Conservation (phyloP, 805 yeast genomes). For the Wickerhamiella shivajii region DNA sequence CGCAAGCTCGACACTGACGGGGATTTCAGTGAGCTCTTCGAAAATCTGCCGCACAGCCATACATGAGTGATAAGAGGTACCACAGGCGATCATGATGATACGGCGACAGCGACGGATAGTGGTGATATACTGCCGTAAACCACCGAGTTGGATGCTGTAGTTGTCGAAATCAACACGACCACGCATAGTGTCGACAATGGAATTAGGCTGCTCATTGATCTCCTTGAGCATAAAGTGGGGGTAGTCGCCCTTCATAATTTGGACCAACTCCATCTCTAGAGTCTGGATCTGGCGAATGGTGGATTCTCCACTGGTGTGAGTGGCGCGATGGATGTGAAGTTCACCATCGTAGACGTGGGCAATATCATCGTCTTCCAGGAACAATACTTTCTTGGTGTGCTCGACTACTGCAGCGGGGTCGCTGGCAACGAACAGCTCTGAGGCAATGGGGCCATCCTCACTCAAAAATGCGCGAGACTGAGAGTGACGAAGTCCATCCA, state of each 20-base stretch:
- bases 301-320: constrained; percentile 68
- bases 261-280: constrained; percentile 89
- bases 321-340: constrained; percentile 93
- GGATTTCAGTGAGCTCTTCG: constrained; percentile 78
- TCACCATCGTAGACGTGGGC: constrained; percentile 98
- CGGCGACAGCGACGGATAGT: constrained; percentile 90
- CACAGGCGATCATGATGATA: constrained; percentile 97
- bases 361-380: constrained; percentile 94
- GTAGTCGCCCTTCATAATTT: constrained; percentile 95
- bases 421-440: constrained; percentile 89
- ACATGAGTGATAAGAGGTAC: constrained; percentile 98
- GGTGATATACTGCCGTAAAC: constrained; percentile 68
- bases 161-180: constrained; percentile 92
- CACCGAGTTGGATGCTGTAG: constrained; percentile 69
- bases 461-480: constrained; percentile 94
- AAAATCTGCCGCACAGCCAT: constrained; percentile 91
- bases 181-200: constrained; percentile 97
- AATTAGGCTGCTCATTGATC: constrained; percentile 96
- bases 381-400: constrained; percentile 93
- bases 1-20: constrained; percentile 23
- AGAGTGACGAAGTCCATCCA: constrained; percentile 63
- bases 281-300: constrained; percentile 93
- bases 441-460: constrained; percentile 91
- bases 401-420: constrained; percentile 95
- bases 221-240: constrained; percentile 98